Evolutionary conservation across 345 rosid species (phyloP), one percentile per base, ranked within the genome.

Genomic region (Arabidopsis arenosa): DNA sequence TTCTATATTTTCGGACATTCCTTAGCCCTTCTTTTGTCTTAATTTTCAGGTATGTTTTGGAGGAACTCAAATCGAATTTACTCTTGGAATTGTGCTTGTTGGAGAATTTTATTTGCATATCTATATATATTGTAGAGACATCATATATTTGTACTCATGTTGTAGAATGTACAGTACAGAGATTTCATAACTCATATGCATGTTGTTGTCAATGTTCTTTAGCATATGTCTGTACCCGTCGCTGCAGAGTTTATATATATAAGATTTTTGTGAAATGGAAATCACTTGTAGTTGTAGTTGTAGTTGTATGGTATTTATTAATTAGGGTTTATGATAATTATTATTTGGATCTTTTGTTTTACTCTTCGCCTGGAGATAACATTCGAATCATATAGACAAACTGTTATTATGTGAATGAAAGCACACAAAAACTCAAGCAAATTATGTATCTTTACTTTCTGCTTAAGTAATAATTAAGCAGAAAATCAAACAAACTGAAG

Each of bases 1-100:
- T 11, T 66, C 79, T 32, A 43, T 79, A 62, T 73, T 73, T 59
- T 68, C 60, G 13, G 71, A 79, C 45, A 67, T 79, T 45, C 71
- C 79, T 47, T 79, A 73, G 69, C 73, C 73, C 65, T 18, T 44
- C 3, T 9, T 44, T 51, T 10, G 47, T 47, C 76, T 26, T 33
- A 5, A 5, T 5, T 59, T 58, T 32, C 66, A 64, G 80, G 80
- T 77, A 40, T 66, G 56, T 39, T 58, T 72, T 72, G 61, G 35
- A 57, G 51, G 57, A 58, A 63, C 66, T 54, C n/a, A 12, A 39
- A 76, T 68, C 70, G 33, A 41, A 43, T 68, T 21, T 76, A 17
- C 51, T 65, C 53, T 44, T 63, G 71, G 51, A 55, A 54, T 15
- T 70, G 80, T 63, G 70, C 58, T 63, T 63, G 44, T 17, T 70